Evolutionary conservation across 352 stramenopile species (phyloP).

Genomic region (Hyaloperonospora arabidopsidis): DNA sequence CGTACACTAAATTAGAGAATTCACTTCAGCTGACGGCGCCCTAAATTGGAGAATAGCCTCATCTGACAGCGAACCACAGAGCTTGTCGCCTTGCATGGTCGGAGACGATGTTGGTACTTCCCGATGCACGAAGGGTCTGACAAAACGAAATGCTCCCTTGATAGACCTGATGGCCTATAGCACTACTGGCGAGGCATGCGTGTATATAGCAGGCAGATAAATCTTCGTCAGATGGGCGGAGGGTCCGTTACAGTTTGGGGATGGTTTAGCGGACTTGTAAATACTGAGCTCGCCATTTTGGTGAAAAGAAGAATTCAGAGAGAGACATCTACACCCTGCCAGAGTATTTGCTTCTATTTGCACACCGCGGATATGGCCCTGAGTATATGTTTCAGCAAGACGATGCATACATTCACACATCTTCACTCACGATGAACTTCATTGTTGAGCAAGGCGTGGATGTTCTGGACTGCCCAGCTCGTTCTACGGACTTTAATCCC

Average conservation of each 20-base stretch:
- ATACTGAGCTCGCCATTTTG: too few species aligned
- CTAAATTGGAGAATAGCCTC: too few species aligned
- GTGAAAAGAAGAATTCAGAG: too few species aligned
- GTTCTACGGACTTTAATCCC: neutral
- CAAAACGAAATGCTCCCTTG: constrained; percentile 4
- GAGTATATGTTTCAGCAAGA: neutral
- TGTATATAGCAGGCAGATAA: neutral
- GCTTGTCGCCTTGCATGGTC: neutral
- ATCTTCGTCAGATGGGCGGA: constrained; percentile 1
- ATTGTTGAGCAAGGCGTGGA: neutral
- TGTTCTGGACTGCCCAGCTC: neutral
- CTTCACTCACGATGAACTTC: neutral
- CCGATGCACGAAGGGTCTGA: neutral
- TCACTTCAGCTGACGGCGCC: too few species aligned
- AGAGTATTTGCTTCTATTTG: neutral
- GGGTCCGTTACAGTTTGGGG: constrained; percentile 1
- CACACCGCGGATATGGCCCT: neutral
- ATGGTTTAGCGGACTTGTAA: neutral
- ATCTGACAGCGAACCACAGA: neutral
- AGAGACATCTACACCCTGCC: too few species aligned
- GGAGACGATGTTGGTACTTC: neutral
- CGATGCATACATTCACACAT: neutral
- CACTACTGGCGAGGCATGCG: constrained; percentile 3
- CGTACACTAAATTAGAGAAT: too few species aligned
- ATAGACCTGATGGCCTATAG: neutral